These are phyloP conservation scores for Cafeteria roenbergensis DNA, from an alignment of 108 stramenopile genomes.

Conservation along the genomic window DNA sequence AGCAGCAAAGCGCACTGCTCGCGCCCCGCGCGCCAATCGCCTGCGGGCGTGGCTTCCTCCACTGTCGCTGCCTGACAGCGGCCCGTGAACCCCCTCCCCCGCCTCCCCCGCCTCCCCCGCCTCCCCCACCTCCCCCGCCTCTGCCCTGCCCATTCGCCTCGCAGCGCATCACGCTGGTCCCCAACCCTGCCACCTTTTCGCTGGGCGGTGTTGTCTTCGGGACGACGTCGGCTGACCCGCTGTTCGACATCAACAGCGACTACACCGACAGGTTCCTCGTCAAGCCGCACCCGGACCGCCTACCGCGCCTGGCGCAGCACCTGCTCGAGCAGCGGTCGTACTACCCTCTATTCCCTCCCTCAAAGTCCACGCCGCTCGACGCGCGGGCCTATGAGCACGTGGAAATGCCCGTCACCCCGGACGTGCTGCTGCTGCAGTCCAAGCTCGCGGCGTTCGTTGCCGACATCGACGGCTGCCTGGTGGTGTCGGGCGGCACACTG, in stretches of 20 bases:
- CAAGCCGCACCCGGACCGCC: constrained; percentile 27
- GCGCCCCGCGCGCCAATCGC: too few species aligned
- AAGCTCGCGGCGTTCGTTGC: neutral
- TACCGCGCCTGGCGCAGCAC: constrained; percentile 71
- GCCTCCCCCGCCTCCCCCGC: too few species aligned
- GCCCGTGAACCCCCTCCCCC: too few species aligned
- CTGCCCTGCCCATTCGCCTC: too few species aligned
- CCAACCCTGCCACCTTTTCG: constrained; percentile 69
- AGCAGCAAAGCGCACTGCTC: too few species aligned
- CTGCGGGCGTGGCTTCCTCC: too few species aligned
- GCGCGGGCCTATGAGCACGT: neutral
- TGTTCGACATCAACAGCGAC: constrained; percentile 66
- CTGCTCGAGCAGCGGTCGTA: constrained; percentile 75
- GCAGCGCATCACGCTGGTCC: constrained; percentile 18
- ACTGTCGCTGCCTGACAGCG: too few species aligned
- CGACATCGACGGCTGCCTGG: neutral
- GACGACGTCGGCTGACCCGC: constrained; percentile 65
- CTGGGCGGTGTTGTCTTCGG: constrained; percentile 74
- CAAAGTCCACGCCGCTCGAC: constrained; percentile 55
- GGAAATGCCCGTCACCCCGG: neutral
- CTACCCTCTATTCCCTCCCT: constrained; percentile 74
- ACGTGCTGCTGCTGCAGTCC: neutral
- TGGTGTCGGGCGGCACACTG: too few species aligned
- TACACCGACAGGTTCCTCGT: constrained; percentile 52
- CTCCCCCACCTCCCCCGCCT: too few species aligned